These are phyloP conservation scores for Neobulgaria alba DNA, from an alignment of 2,329 filamentous ascomycete genomes.

Conservation along the genomic window DNA sequence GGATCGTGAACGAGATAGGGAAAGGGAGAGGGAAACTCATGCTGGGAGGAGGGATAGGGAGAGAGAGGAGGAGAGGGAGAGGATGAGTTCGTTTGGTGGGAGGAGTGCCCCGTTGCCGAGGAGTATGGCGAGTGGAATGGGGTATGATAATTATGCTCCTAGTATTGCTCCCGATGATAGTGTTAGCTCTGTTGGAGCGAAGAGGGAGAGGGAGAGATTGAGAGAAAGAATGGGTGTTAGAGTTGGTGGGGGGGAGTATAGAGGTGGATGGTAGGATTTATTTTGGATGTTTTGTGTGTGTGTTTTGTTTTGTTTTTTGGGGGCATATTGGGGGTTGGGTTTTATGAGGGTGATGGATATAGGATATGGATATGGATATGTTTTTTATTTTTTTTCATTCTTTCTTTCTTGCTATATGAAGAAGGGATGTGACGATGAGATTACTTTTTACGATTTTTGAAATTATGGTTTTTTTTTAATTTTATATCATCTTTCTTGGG, in stretches of 20 bases:
- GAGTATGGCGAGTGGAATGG: slow-evolving; percentile 9
- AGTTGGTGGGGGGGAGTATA: not conserved
- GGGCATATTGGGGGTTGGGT: too few species aligned
- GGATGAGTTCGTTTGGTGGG: slow-evolving; percentile 13
- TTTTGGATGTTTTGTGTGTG: not conserved
- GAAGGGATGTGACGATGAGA: too few species aligned
- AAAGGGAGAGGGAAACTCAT: not conserved
- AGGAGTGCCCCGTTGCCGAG: slow-evolving; percentile 18
- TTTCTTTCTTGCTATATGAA: not conserved
- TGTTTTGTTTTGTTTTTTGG: not conserved
- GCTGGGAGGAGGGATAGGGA: not conserved
- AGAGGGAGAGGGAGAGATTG: slow-evolving; percentile 21
- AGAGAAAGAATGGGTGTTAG: slow-evolving; percentile 13
- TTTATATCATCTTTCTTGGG: too few species aligned
- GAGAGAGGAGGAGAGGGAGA: slow-evolving; percentile 1
- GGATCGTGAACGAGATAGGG: not conserved
- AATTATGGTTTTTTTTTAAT: too few species aligned
- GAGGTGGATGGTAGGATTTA: not conserved
- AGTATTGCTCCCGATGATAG: slow-evolving; percentile 53
- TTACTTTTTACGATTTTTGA: not conserved
- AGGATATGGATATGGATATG: too few species aligned
- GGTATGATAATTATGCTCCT: slow-evolving; percentile 31
- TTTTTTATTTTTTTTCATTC: too few species aligned
- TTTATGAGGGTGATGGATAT: too few species aligned
- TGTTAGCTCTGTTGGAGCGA: slow-evolving; percentile 50